These are phyloP conservation scores for Rosa multiflora DNA, from an alignment of 306 rosid genomes.

Conservation along the genomic window DNA sequence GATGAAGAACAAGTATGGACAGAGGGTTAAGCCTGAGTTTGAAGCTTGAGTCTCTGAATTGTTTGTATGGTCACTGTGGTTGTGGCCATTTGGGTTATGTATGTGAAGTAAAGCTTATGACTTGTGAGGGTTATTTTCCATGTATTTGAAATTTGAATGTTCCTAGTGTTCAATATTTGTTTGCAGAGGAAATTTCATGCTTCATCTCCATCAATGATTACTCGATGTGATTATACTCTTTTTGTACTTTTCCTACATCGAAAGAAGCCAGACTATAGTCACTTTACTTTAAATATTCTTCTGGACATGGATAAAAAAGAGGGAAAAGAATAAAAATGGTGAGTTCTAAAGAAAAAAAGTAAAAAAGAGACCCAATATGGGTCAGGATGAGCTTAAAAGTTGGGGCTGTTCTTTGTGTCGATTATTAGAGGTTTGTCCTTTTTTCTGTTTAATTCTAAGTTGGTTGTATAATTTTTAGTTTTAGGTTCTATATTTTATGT, in stretches of 20 bases:
- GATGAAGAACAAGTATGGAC: conserved; percentile 53
- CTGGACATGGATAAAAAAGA: background rate
- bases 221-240: background rate
- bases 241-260: background rate
- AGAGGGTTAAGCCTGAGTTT: conserved; percentile 66
- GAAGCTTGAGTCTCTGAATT: conserved; percentile 32
- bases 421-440: no score
- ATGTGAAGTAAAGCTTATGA: conserved; percentile 4
- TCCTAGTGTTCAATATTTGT: background rate
- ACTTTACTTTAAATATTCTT: background rate
- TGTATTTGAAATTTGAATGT: background rate
- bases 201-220: background rate
- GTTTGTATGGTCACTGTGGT: conserved; percentile 13
- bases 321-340: background rate
- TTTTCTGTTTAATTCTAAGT: no score
- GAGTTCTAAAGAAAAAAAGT: background rate
- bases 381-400: no score
- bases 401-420: no score
- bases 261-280: background rate
- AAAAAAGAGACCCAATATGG: no score
- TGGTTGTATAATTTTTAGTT: no score
- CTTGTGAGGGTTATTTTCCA: conserved; percentile 8
- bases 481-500: no score
- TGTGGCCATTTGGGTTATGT: conserved; percentile 19
- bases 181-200: background rate